Evolutionary conservation across 768 basidiomycete genomes (phyloP), one percentile per base, ranked within the genome.

Genomic region (Amyloporia xantha): DNA sequence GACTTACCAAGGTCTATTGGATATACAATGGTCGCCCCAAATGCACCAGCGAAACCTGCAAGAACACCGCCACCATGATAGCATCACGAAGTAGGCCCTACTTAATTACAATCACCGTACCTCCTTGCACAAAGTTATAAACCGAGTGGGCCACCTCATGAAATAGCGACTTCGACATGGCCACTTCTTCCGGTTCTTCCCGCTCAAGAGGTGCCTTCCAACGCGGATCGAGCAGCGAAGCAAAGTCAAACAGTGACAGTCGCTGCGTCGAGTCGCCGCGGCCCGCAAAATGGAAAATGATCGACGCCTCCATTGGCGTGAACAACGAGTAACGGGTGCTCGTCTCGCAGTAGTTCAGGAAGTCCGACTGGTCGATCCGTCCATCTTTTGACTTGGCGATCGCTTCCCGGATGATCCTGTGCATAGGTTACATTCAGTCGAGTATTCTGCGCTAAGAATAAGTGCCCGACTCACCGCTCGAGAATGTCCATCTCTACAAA

Each of bases 21-120:
- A 67, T 98, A 97, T 11, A 98, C 95, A 35, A 91, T 89, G n/a
- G 91, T 95, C 10, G 95, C 96, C 42, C 96, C 96, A 52, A 93
- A 76, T 28, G 91, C 91, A 48, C 96, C 96, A 39, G 95, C 92
- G 51, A 95, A 62, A 62, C 95, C 86, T 86, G 55, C n/a, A n/a
- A n/a, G n/a, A n/a, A n/a, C n/a, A n/a, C n/a, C n/a, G n/a, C n/a
- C n/a, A n/a, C n/a, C n/a, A n/a, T n/a, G n/a, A 41, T 35, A 43
- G 38, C 5, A 25, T 30, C 40, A 47, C 27, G 13, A n/a, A n/a
- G n/a, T n/a, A n/a, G n/a, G n/a, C n/a, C n/a, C 27, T 38, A 6
- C n/a, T 42, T 39, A n/a, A 26, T 19, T 15, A 17, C 10, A 23
- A 23, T n/a, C n/a, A n/a, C n/a, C 74, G 37, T 53, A 84, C 86